phyloP scores from a whole-genome alignment of 1,284 basidiomycete genomes.

The Mycena citricolor region DNA sequence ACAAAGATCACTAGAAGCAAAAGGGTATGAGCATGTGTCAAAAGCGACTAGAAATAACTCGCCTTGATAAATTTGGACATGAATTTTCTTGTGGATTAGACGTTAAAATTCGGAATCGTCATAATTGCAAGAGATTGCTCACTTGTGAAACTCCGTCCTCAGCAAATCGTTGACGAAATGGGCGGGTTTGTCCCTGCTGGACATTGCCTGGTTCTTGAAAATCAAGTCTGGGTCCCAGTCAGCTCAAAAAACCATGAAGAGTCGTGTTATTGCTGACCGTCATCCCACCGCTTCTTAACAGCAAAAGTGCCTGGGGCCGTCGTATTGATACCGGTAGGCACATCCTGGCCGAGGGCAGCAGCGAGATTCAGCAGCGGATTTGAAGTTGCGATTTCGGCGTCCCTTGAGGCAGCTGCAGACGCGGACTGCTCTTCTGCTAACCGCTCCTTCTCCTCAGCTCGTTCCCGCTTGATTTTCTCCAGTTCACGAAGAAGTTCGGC shows the following conservation, averaged over 20 bases:
- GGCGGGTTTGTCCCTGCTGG: conserved; percentile 57
- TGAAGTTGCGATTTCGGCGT: conserved; percentile 79
- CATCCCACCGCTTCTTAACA: conserved; percentile 94
- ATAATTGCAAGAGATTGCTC: conserved; percentile 26
- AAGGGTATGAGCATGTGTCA: too few relatives aligned
- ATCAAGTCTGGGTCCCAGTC: conserved; percentile 83
- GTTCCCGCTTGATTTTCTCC: conserved; percentile 93
- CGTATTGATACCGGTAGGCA: conserved; percentile 65
- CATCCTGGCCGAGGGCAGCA: conserved; percentile 76
- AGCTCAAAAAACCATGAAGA: conserved; percentile 4
- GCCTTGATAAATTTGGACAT: conserved; percentile 81
- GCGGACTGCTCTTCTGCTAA: conserved; percentile 76
- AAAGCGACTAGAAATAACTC: conserved; percentile 13
- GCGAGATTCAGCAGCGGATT: conserved; percentile 89
- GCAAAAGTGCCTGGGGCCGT: conserved; percentile 82
- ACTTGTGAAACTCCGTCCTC: conserved; percentile 91
- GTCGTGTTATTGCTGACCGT: conserved; percentile 72
- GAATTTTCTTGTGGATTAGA: conserved; percentile 58
- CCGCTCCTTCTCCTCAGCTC: conserved; percentile 88
- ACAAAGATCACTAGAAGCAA: too few relatives aligned
- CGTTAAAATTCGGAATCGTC: too few relatives aligned
- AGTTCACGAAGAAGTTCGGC: conserved; percentile 90
- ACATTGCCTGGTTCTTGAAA: conserved; percentile 94
- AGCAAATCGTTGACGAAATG: conserved; percentile 93
- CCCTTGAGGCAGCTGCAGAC: conserved; percentile 64